Evolutionary conservation across 2,329 filamentous ascomycete genomes (phyloP), one percentile per base, ranked within the genome.

Genomic region (Calonectria multiphialidica): DNA sequence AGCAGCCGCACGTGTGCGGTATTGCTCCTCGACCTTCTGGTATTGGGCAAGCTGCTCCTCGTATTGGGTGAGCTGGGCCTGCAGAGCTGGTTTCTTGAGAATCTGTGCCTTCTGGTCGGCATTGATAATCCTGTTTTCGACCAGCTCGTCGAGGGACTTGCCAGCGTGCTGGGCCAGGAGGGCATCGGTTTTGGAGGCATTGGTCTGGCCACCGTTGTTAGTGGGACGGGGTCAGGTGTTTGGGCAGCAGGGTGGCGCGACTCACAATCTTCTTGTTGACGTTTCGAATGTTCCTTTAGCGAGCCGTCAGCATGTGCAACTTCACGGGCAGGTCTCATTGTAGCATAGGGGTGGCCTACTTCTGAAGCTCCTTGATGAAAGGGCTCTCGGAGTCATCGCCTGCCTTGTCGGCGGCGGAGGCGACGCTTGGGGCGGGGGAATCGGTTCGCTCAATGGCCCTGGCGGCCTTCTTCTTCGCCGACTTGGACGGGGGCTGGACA

Each of bases 211-310:
- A 42, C 25, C 30, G 64, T 30, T 50, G 71, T 79, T 75, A 79
- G 76, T 59, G 76, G 72, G 65, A 73, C 64, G 61, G 35, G 35
- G 66, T 44, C 25, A 64, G 49, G 71, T 25, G 57, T 57, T 66
- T 71, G 53, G 53, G 59, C 53, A 23, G 35, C 15, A 37, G 35
- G 83, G 44, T 35, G 47, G 42, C 40, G 61, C 49, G 68, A 87
- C 94, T 87, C 86, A 98, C 95, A 80, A 98, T 92, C 87, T 98
- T 98, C 90, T 98, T 98, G 88, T 92, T 94, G 81, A 97, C 87
- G 84, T 97, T 98, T 81, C 96, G 95, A 79, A 98, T 94, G 84
- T 91, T 95, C 89, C 95, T 98, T 77, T 28, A 7, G 13, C 16
- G 10, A 15, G 23, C 16, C 33, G 64, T 82, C 69, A 82, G 77